Evolutionary conservation across 1,284 basidiomycete species (phyloP).

Genomic region (Golubevia sp.): DNA sequence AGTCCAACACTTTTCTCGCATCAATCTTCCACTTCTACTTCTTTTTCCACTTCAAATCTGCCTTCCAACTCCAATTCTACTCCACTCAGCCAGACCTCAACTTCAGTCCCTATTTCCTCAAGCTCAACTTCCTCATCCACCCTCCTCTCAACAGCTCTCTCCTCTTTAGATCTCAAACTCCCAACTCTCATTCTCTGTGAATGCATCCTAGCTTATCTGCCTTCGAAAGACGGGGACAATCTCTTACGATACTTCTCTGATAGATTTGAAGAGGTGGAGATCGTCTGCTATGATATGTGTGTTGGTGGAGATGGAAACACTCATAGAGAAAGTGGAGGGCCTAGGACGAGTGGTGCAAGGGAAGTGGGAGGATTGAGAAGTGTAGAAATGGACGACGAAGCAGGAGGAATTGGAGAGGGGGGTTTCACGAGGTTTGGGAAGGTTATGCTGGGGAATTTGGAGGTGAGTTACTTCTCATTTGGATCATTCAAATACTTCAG

Average conservation of each 20-base stretch:
- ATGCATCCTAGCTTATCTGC: slow-evolving; percentile 54
- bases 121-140: slow-evolving; percentile 2
- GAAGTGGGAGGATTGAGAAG: too few relatives aligned
- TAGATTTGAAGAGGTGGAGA: slow-evolving; percentile 8
- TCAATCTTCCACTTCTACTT: not conserved
- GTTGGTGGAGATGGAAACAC: slow-evolving; percentile 29
- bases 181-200: slow-evolving; percentile 56
- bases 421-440: slow-evolving; percentile 33
- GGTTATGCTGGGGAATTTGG: slow-evolving; percentile 58
- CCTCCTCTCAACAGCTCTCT: not conserved
- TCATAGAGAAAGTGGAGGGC: too few relatives aligned
- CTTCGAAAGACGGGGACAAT: slow-evolving; percentile 20
- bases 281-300: slow-evolving; percentile 53
- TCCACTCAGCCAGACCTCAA: not conserved
- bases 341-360: too few relatives aligned
- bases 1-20: not conserved
- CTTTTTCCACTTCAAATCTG: slow-evolving; percentile 2
- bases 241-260: slow-evolving; percentile 21
- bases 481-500: too few relatives aligned
- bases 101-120: slow-evolving; percentile 11
- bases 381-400: too few relatives aligned
- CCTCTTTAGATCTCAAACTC: slow-evolving; percentile 9
- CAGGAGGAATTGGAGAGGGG: not conserved
- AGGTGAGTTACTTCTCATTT: slow-evolving; percentile 13
- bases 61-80: not conserved